Conservation (phyloP, 805 yeast genomes). For the Zygosaccharomyces bailii region DNA sequence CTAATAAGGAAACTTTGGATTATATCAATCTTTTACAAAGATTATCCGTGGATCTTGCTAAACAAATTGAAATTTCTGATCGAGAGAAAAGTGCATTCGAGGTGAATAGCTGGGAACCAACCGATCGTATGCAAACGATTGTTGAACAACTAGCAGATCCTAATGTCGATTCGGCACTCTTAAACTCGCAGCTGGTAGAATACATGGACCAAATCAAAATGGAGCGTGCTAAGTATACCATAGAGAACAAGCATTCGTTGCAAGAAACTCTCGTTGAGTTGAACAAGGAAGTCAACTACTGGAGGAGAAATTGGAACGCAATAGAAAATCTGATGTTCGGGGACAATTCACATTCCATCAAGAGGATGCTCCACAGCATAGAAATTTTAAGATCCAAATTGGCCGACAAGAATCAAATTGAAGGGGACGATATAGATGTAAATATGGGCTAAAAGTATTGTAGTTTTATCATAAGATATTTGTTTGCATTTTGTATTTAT, state of each 20-base stretch:
- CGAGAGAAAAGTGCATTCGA: slow-evolving; percentile 19
- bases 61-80: slow-evolving; percentile 27
- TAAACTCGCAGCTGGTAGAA: slow-evolving; percentile 20
- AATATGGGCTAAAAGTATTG: slow-evolving; percentile 3
- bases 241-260: slow-evolving; percentile 31
- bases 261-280: slow-evolving; percentile 22
- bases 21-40: slow-evolving; percentile 28
- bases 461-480: not conserved
- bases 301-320: slow-evolving; percentile 33
- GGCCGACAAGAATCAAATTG: not conserved
- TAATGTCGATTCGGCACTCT: slow-evolving; percentile 12
- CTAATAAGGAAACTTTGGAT: slow-evolving; percentile 22
- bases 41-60: slow-evolving; percentile 29
- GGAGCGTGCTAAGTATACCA: slow-evolving; percentile 31
- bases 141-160: slow-evolving; percentile 21
- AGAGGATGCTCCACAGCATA: slow-evolving; percentile 28
- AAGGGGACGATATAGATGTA: slow-evolving; percentile 6
- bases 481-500: not conserved
- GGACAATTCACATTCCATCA: slow-evolving; percentile 30
- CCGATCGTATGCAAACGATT: slow-evolving; percentile 19
- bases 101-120: slow-evolving; percentile 27
- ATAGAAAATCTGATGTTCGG: slow-evolving; percentile 34
- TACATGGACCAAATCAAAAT: slow-evolving; percentile 31
- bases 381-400: slow-evolving; percentile 22
- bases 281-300: slow-evolving; percentile 29